Evolutionary conservation across 305 asterid genomes (phyloP).

Genomic region (Solanum hybrid): DNA sequence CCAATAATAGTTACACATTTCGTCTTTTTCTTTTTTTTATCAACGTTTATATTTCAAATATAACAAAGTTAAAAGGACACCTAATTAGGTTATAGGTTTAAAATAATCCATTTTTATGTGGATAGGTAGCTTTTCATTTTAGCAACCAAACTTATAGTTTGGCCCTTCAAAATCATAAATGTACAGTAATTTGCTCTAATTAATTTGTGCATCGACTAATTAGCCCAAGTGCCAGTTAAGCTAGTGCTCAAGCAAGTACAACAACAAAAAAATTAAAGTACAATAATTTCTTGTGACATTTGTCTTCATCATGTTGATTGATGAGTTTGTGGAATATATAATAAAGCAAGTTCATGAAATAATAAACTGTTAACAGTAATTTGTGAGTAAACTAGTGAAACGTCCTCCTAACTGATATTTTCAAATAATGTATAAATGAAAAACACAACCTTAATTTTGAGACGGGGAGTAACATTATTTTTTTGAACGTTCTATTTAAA

Average conservation of each 20-base stretch:
- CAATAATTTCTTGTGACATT: background rate
- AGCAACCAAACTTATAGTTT: background rate
- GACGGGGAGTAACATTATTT: background rate
- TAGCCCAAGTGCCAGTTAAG: background rate
- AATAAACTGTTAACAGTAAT: background rate
- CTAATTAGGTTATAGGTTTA: background rate
- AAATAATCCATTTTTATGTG: background rate
- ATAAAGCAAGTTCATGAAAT: background rate
- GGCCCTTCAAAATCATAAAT: background rate
- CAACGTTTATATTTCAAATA: background rate
- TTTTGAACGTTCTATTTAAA: background rate
- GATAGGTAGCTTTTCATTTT: background rate
- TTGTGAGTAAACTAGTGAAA: background rate
- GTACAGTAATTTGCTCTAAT: background rate
- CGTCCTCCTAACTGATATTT: background rate
- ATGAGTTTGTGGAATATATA: background rate
- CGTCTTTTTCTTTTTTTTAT: background rate
- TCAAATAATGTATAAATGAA: background rate
- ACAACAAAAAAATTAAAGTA: background rate
- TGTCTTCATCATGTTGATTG: background rate
- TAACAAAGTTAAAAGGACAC: background rate
- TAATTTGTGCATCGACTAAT: background rate
- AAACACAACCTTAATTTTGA: background rate
- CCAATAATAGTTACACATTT: background rate
- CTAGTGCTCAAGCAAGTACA: background rate